A percentile compares a stretch with the other conserved stretches of the same genome.
These are phyloP conservation scores for Ceratobasidium sp. DNA, from an alignment of 1,284 basidiomycete genomes.

Conservation along the genomic window DNA sequence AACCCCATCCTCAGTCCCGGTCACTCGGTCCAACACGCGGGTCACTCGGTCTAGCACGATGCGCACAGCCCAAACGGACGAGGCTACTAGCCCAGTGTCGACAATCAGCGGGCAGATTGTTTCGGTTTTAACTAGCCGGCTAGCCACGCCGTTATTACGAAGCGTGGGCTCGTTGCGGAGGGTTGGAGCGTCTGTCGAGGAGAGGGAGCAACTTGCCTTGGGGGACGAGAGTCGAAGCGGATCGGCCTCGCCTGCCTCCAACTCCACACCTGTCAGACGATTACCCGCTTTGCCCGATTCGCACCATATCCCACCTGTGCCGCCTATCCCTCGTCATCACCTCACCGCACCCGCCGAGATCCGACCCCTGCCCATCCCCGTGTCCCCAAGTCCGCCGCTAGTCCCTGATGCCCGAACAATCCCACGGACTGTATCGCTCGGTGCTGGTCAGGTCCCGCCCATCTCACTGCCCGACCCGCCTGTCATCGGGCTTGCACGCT, in stretches of 20 bases:
- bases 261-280: neutral
- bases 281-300: neutral
- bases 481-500: neutral
- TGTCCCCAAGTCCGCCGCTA: constrained; percentile 3
- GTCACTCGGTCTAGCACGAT: constrained; percentile 39
- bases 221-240: neutral
- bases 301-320: neutral
- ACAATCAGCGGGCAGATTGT: constrained; percentile 37
- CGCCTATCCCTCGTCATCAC: constrained; percentile 11
- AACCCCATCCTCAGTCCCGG: constrained; percentile 10
- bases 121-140: constrained; percentile 5
- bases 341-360: constrained; percentile 1
- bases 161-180: constrained; percentile 23
- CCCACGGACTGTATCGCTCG: constrained; percentile 1
- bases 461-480: neutral
- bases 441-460: neutral
- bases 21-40: constrained; percentile 9
- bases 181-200: neutral
- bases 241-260: no score
- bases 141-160: constrained; percentile 17
- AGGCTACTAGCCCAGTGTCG: neutral
- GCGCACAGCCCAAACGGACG: constrained; percentile 19
- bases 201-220: neutral
- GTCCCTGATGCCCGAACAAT: neutral
- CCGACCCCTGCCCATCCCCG: constrained; percentile 16